Conservation (phyloP, 768 basidiomycete genomes). For the Pleurotus eryngii region DNA sequence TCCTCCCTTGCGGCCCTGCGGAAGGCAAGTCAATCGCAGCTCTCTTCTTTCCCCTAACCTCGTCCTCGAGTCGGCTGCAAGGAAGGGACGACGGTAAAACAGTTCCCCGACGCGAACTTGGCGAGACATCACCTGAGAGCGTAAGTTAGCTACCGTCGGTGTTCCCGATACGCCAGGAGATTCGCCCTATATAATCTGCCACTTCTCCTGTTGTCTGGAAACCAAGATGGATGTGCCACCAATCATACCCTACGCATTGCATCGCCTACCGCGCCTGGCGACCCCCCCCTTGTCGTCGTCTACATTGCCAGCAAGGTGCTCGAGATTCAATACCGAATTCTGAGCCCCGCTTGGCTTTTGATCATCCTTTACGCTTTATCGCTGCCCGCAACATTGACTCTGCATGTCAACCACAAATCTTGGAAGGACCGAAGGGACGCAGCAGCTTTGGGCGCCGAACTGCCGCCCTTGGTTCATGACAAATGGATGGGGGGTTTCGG, state of each 20-base stretch:
- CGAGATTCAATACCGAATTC: neutral
- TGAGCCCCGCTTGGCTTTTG: neutral
- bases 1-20: neutral
- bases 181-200: neutral
- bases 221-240: conserved; percentile 8
- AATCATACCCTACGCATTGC: conserved; percentile 3
- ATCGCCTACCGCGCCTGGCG: neutral
- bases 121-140: too few relatives aligned
- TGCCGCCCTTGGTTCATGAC: conserved; percentile 7
- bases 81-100: too few relatives aligned
- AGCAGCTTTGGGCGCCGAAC: conserved; percentile 6
- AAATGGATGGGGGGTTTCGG: conserved; percentile 1
- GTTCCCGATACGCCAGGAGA: too few relatives aligned
- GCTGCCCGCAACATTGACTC: conserved; percentile 2
- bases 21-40: too few relatives aligned
- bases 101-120: too few relatives aligned
- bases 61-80: too few relatives aligned
- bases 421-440: conserved; percentile 6
- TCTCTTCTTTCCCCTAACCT: too few relatives aligned
- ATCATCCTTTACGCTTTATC: conserved; percentile 4
- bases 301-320: neutral
- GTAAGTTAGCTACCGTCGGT: too few relatives aligned
- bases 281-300: conserved; percentile 1
- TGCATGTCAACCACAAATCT: neutral
- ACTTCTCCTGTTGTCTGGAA: neutral